Evolutionary conservation across 2,329 filamentous ascomycete species (phyloP).

Genomic region (Sclerotinia nivalis): DNA sequence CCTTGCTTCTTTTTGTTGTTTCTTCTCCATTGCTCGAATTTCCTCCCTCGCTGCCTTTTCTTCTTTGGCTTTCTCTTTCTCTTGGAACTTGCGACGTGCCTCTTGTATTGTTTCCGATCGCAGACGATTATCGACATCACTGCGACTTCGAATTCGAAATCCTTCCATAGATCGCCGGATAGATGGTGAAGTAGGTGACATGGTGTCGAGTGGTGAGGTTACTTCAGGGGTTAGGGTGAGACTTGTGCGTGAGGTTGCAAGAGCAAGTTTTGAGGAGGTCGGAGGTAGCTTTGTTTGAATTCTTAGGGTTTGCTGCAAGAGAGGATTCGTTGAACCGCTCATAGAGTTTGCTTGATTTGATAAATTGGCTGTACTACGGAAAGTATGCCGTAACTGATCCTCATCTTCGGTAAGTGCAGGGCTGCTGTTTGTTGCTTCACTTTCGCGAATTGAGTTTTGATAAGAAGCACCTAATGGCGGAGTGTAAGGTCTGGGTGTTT

Average conservation of each 20-base stretch:
- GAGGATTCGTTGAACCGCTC: slow-evolving; percentile 29
- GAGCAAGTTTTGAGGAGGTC: slow-evolving; percentile 35
- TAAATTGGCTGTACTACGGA: slow-evolving; percentile 36
- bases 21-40: slow-evolving; percentile 58
- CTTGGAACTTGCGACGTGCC: slow-evolving; percentile 63
- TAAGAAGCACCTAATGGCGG: slow-evolving; percentile 55
- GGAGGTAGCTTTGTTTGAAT: slow-evolving; percentile 36
- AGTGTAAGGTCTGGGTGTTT: slow-evolving; percentile 61
- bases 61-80: slow-evolving; percentile 61
- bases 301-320: slow-evolving; percentile 32
- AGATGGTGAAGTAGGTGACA: slow-evolving; percentile 49
- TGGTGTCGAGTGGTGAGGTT: slow-evolving; percentile 29
- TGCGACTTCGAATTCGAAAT: slow-evolving; percentile 61
- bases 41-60: slow-evolving; percentile 63
- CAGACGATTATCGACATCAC: slow-evolving; percentile 57
- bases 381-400: slow-evolving; percentile 32
- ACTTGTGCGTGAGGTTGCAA: slow-evolving; percentile 36
- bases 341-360: slow-evolving; percentile 32
- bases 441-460: slow-evolving; percentile 54
- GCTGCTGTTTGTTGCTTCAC: slow-evolving; percentile 52
- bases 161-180: slow-evolving; percentile 61
- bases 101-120: slow-evolving; percentile 60
- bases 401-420: slow-evolving; percentile 40
- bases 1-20: slow-evolving; percentile 57
- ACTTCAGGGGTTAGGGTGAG: slow-evolving; percentile 32